Evolutionary conservation across 257 asterid genomes (phyloP).

Genomic region (Solanum pinnatisectum): DNA sequence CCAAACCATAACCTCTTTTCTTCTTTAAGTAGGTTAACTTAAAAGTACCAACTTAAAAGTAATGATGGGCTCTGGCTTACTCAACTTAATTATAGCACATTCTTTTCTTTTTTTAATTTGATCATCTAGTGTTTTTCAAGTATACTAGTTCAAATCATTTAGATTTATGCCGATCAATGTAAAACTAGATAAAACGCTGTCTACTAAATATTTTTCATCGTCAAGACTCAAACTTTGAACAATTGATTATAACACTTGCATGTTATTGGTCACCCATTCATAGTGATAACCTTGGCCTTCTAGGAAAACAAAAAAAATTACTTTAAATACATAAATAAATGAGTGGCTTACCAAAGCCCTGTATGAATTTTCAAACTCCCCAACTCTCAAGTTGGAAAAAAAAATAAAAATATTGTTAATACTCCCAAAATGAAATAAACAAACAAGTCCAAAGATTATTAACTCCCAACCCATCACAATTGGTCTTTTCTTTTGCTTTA

Average conservation of each 20-base stretch:
- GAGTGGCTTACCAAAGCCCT: neutral
- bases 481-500: neutral
- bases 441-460: neutral
- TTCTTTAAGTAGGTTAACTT: neutral
- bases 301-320: neutral
- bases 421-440: neutral
- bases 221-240: neutral
- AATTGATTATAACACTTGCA: neutral
- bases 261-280: neutral
- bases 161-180: neutral
- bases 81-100: neutral
- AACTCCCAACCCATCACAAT: neutral
- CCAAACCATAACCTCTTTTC: neutral
- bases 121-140: neutral
- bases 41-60: neutral
- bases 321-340: neutral
- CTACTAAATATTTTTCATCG: neutral
- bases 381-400: neutral
- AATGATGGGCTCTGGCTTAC: neutral
- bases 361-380: neutral
- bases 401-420: neutral
- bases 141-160: neutral
- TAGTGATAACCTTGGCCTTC: neutral
- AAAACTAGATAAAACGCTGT: neutral
- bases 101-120: neutral